phyloP scores from a whole-genome alignment of 257 asterid species.

The Solanum chaucha region DNA sequence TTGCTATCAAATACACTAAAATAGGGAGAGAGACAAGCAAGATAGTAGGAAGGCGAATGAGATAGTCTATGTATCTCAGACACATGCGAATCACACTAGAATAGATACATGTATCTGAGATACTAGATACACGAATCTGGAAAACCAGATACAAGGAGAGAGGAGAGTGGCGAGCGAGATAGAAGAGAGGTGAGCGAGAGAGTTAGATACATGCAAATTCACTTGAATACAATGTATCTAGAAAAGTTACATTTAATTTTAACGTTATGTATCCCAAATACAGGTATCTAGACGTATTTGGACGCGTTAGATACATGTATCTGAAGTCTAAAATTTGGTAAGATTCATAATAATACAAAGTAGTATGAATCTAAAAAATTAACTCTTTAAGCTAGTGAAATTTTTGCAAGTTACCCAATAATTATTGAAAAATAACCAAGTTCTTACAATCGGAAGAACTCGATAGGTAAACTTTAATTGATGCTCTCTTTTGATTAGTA shows the following conservation, averaged over 20 bases:
- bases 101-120: too few relatives aligned
- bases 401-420: neutral
- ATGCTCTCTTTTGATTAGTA: neutral
- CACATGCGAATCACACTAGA: neutral
- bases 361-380: neutral
- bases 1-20: neutral
- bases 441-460: constrained; percentile 45
- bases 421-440: constrained; percentile 47
- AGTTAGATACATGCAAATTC: neutral
- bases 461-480: constrained; percentile 24
- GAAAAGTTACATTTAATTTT: too few relatives aligned
- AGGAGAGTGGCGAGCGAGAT: neutral
- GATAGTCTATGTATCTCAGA: neutral
- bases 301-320: too few relatives aligned
- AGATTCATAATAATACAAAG: neutral
- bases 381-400: neutral
- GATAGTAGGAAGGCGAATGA: neutral
- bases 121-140: neutral
- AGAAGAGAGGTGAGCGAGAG: neutral
- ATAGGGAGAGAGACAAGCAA: rapidly evolving
- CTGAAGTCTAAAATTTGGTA: neutral
- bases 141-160: neutral
- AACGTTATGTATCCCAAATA: too few relatives aligned
- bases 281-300: neutral
- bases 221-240: neutral